These are phyloP conservation scores for Quercus rubra DNA, from an alignment of 306 rosid genomes.

Conservation along the genomic window DNA sequence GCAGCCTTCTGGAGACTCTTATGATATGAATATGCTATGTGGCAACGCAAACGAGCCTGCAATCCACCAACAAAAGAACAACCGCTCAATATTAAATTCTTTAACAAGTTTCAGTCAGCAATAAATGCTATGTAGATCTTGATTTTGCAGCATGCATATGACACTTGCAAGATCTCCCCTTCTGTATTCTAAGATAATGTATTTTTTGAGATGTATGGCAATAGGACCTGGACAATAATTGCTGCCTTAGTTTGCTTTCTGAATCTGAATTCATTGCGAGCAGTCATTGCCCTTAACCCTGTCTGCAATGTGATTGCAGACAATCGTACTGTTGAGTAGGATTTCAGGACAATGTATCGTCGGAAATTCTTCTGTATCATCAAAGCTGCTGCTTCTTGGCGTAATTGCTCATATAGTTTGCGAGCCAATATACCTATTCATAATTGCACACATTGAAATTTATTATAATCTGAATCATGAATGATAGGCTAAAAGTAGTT, in stretches of 20 bases:
- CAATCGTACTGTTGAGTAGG: conserved; percentile 45
- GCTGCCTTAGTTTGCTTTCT: conserved; percentile 97
- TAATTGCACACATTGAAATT: conserved; percentile 26
- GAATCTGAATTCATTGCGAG: conserved; percentile 95
- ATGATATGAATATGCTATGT: conserved; percentile 69
- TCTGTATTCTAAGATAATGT: conserved; percentile 11
- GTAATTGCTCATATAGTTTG: conserved; percentile 70
- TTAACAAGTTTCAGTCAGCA: neutral
- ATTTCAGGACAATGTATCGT: conserved; percentile 55
- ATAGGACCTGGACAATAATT: conserved; percentile 67
- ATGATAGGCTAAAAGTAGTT: neutral
- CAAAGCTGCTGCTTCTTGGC: conserved; percentile 89
- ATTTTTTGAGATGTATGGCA: conserved; percentile 19
- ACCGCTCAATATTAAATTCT: neutral
- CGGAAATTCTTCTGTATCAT: conserved; percentile 80
- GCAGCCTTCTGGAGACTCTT: conserved; percentile 80
- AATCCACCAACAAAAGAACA: conserved; percentile 17
- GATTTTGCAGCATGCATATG: conserved; percentile 7
- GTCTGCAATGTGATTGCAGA: conserved; percentile 84
- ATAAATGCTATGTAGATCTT: neutral
- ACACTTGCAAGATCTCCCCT: conserved; percentile 12
- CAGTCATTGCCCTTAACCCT: conserved; percentile 96
- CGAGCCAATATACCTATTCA: conserved; percentile 77
- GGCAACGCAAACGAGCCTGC: conserved; percentile 80
- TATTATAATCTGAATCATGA: conserved; percentile 9